These are phyloP conservation scores for Orbilia javanica DNA, from an alignment of 2,329 filamentous ascomycete genomes.

Conservation along the genomic window DNA sequence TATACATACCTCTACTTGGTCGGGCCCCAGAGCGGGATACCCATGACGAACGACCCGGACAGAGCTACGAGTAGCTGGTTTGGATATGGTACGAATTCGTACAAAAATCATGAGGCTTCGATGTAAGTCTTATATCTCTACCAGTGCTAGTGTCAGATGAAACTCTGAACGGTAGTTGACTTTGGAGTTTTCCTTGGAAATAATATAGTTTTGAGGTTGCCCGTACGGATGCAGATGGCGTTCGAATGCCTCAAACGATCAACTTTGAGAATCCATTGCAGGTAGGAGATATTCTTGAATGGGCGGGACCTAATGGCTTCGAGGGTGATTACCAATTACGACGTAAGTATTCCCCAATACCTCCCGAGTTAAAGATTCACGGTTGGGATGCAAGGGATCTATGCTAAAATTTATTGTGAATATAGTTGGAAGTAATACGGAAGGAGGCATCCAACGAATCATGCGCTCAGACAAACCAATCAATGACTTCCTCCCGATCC, in stretches of 20 bases:
- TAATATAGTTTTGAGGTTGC: constrained; percentile 42
- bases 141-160: too few relatives aligned
- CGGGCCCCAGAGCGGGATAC: constrained; percentile 27
- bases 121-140: constrained; percentile 18
- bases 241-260: constrained; percentile 22
- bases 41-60: constrained; percentile 39
- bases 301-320: constrained; percentile 30
- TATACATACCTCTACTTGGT: constrained; percentile 37
- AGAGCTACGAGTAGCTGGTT: constrained; percentile 33
- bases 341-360: constrained; percentile 8
- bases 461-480: constrained; percentile 33
- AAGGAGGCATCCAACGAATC: constrained; percentile 28
- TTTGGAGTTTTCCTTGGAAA: background rate
- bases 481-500: constrained; percentile 32
- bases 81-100: constrained; percentile 27
- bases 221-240: constrained; percentile 6
- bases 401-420: too few relatives aligned
- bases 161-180: too few relatives aligned
- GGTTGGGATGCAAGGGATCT: too few relatives aligned
- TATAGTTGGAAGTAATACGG: constrained; percentile 39
- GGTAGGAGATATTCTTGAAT: constrained; percentile 39
- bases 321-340: constrained; percentile 42
- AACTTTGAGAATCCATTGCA: constrained; percentile 18
- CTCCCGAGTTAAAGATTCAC: background rate
- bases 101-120: constrained; percentile 34